Evolutionary conservation across 1,284 basidiomycete species (phyloP).

Genomic region (Xerocomus amazonicus): DNA sequence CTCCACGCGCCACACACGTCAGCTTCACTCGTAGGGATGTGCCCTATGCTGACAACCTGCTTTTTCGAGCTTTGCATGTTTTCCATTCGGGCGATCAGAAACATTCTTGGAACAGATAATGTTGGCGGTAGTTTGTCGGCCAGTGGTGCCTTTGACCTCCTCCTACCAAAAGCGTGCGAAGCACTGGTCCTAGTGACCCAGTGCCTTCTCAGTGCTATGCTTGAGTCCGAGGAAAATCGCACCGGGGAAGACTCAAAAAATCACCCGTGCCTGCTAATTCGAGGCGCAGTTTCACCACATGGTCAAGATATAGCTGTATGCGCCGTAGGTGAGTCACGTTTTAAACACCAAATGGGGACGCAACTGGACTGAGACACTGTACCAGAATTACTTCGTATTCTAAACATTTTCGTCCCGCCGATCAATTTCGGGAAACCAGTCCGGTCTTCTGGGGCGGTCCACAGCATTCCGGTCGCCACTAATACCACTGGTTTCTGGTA

Average conservation of each 20-base stretch:
- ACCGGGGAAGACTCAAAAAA: conserved; percentile 13
- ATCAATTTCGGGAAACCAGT: conserved; percentile 69
- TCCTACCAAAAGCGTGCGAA: conserved; percentile 74
- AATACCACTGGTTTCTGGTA: conserved; percentile 68
- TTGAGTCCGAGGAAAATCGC: conserved; percentile 34
- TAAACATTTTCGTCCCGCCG: conserved; percentile 75
- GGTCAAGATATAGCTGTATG: conserved; percentile 52
- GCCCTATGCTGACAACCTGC: conserved; percentile 47
- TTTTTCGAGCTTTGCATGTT: conserved; percentile 57
- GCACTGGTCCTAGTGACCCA: conserved; percentile 76
- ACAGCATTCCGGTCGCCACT: conserved; percentile 17
- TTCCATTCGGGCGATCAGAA: conserved; percentile 48
- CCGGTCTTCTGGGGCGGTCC: conserved; percentile 17
- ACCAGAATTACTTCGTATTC: conserved; percentile 62
- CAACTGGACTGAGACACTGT: conserved; percentile 10
- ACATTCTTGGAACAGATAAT: conserved; percentile 38
- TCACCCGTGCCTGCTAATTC: conserved; percentile 41
- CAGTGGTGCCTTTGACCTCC: conserved; percentile 49
- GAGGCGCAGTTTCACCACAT: conserved; percentile 36
- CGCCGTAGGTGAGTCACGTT: conserved; percentile 52
- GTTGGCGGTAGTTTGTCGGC: neutral
- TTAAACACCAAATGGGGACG: neutral
- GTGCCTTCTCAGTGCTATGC: conserved; percentile 64
- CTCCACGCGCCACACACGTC: conserved; percentile 46
- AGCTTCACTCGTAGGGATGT: conserved; percentile 40